Evolutionary conservation across 352 stramenopile species (phyloP).

Genomic region (Globisporangium nodosum): DNA sequence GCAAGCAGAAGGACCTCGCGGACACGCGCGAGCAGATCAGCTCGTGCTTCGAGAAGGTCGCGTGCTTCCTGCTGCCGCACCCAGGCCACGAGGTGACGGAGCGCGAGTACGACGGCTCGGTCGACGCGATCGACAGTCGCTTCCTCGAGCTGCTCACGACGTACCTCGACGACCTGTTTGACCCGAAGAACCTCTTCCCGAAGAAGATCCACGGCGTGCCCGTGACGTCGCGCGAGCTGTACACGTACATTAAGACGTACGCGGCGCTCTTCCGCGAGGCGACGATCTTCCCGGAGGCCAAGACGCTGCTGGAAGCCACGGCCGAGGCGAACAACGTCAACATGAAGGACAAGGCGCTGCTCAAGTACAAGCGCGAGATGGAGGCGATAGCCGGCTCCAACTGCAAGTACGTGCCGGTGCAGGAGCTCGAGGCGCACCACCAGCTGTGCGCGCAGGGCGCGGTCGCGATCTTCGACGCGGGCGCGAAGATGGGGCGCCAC

Average conservation of each 20-base stretch:
- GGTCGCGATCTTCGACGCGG: conserved; percentile 90
- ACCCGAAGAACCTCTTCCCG: conserved; percentile 67
- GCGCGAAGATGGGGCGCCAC: conserved; percentile 93
- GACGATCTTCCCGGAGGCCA: conserved; percentile 95
- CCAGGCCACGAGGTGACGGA: conserved; percentile 96
- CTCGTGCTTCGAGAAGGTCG: conserved; percentile 94
- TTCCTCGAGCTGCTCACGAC: conserved; percentile 94
- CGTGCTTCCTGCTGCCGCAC: conserved; percentile 95
- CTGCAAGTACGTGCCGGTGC: conserved; percentile 83
- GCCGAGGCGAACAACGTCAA: conserved; percentile 98
- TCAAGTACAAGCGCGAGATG: conserved; percentile 94
- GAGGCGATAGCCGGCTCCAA: conserved; percentile 83
- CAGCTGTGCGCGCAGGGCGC: conserved; percentile 69
- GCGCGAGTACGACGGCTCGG: conserved; percentile 94
- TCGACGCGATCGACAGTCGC: conserved; percentile 90
- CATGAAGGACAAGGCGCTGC: conserved; percentile 76
- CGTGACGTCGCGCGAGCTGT: conserved; percentile 92
- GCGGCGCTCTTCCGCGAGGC: conserved; percentile 94
- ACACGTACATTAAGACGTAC: conserved; percentile 96
- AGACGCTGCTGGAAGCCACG: conserved; percentile 97
- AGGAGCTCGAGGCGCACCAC: conserved; percentile 90
- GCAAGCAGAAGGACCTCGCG: conserved; percentile 91
- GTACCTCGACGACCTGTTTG: conserved; percentile 95
- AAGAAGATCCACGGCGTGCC: conserved; percentile 95
- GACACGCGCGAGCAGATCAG: conserved; percentile 96